Base-by-base conservation (phyloP, 2,329 filamentous ascomycete species). In the Nectriaceae sp. region DNA sequence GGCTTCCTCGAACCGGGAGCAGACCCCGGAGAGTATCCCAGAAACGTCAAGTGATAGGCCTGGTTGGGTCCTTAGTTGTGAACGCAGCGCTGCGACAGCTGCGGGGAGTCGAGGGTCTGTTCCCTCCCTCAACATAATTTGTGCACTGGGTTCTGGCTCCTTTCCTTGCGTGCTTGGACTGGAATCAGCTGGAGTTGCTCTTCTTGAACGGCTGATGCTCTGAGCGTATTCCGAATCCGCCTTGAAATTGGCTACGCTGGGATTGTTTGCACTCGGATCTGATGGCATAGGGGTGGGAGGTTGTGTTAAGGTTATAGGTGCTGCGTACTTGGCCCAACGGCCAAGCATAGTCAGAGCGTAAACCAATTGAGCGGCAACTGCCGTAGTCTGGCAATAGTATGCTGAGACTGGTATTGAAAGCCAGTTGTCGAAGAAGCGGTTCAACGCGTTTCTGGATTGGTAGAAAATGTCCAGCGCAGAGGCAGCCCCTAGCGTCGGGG, bases 321-420 rank as follows among this genome's bases (percentile, higher is more conserved):
- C 70, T 0, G 74, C 66, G 0, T 79, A 65, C 37, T 76, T 77
- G 4, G 75, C 72, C 77, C 77, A 80, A 5, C 77, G 70, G 2
- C 75, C 71, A 1, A 80, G 66, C 70, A 79, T 77, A 4, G 70
- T 75, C 36, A 78, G 62, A n/a, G 71, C 73, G 44, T 79, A 77
- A 3, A 80, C 70, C 0, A 81, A 62, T 44, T 81, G 75, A 1
- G 71, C 63, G 26, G 69, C 75, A 0, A 71, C 57, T 0, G 73
- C 65, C 8, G 79, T 72, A 0, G 79, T 76, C 20, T 79, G 65
- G 22, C 70, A 67, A 47, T 74, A 73, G 46, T 76, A 79, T 3
- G 69, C 62, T 0, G 62, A 54, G 0, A 72, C 62, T 0, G 79
- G 73, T 0, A 82, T 61, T 0, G 67, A 59, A 2, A 76, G 65